phyloP scores from a whole-genome alignment of 768 basidiomycete genomes.

The Podaxis sp. region DNA sequence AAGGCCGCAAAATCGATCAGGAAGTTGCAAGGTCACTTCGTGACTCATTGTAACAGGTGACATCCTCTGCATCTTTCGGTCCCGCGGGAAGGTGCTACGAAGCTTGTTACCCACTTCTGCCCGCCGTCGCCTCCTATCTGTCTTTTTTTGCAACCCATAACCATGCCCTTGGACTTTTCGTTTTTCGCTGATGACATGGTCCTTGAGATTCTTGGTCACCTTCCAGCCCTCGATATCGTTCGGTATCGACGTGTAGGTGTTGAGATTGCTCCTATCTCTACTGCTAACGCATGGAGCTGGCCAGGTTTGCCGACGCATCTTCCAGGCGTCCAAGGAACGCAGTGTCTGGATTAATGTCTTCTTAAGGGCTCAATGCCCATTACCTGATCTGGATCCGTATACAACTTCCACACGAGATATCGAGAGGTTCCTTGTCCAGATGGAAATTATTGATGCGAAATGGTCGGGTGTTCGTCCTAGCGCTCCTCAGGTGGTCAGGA shows the following conservation, averaged over 20 bases:
- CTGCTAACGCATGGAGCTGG: background rate
- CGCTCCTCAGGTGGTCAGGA: background rate
- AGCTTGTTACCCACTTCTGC: background rate
- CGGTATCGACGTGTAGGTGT: constrained; percentile 3
- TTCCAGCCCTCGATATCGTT: constrained; percentile 10
- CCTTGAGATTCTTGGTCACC: constrained; percentile 7
- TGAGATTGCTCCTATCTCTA: no score
- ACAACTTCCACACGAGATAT: background rate
- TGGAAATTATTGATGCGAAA: constrained; percentile 12
- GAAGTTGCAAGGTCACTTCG: no score
- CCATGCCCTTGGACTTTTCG: constrained; percentile 9
- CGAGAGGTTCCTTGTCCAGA: constrained; percentile 4
- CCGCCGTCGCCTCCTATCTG: background rate
- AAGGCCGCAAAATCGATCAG: no score
- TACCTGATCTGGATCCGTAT: background rate
- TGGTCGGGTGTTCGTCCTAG: background rate
- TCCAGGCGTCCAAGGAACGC: constrained; percentile 7
- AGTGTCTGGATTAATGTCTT: constrained; percentile 11
- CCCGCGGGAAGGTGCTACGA: background rate
- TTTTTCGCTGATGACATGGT: constrained; percentile 10
- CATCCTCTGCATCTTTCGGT: background rate
- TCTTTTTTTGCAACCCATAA: background rate
- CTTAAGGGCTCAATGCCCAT: background rate
- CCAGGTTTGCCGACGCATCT: constrained; percentile 10
- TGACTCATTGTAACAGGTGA: no score